Base-by-base conservation (phyloP, 2,329 filamentous ascomycete species). In the Fusarium sacchari region DNA sequence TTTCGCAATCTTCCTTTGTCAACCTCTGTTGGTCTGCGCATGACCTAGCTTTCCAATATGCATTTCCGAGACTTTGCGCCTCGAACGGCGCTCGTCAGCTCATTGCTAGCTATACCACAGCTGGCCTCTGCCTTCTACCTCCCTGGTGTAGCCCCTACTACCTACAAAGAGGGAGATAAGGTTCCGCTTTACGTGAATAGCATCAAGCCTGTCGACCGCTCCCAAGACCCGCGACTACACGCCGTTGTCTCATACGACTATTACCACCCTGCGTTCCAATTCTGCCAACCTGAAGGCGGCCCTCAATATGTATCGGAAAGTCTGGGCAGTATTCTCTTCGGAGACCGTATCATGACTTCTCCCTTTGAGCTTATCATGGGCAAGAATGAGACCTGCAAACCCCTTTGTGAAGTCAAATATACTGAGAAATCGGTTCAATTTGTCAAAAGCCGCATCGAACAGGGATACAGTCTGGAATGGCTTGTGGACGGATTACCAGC, bases 221-320 rank as follows among this genome's bases (percentile, higher is more conserved):
- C 90, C 68, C 88, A 90, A 73, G 94, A 97, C 83, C 89, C 92
- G 32, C 92, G 94, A 77, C 87, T 98, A 44, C 94, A 95, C 81
- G 97, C 95, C n/a, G 92, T 97, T 61, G 92, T 98, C 78, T 94
- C 96, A 9, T 99, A 94, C 87, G 96, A 98, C 84, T 98, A 99
- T 86, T 99, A 99, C 82, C 91, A 96, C 78, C 89, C 91, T 11
- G 89, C 89, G 7, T 97, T 99, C 83, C 91, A 93, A 80, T 97
- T 98, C 86, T 99, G 96, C 83, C 85, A 89, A 76, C 96, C 96
- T 5, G 85, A 93, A 63, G 91, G 87, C 69, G 94, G 94, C 5
- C 91, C 95, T 14, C 83, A 95, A 81, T 89, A 93, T 85, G 90
- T 97, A 28, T 92, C 94, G 44, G 96, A 98, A 84, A 83, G 82